A percentile compares a stretch with the other conserved stretches of the same genome.
Conservation (phyloP, 768 basidiomycete species). For the Hericium rajendrae region DNA sequence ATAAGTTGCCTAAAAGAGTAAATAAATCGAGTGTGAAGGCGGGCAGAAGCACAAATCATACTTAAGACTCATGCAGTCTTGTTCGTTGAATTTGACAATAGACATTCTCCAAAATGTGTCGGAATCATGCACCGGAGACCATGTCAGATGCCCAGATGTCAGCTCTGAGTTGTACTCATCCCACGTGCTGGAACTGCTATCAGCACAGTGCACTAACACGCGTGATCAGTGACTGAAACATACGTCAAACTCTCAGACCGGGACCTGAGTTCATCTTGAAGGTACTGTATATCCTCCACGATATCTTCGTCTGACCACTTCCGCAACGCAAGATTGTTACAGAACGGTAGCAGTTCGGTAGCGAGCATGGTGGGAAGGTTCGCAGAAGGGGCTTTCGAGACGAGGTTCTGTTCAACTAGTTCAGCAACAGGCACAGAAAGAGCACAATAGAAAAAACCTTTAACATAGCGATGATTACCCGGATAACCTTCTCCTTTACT, state of each 20-base stretch:
- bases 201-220: neutral
- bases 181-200: slow-evolving; percentile 55
- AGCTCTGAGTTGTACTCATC: slow-evolving; percentile 94
- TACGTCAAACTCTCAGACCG: slow-evolving; percentile 89
- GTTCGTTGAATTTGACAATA: slow-evolving; percentile 76
- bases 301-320: slow-evolving; percentile 97
- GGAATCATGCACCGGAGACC: slow-evolving; percentile 94
- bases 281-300: slow-evolving; percentile 81
- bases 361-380: slow-evolving; percentile 93
- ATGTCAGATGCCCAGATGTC: slow-evolving; percentile 80
- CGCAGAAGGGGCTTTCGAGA: slow-evolving; percentile 77
- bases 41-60: slow-evolving; percentile 18
- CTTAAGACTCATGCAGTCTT: slow-evolving; percentile 79
- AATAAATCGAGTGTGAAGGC: neutral
- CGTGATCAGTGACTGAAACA: slow-evolving; percentile 17
- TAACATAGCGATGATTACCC: slow-evolving; percentile 88
- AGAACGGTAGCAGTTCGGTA: slow-evolving; percentile 75
- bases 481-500: slow-evolving; percentile 94
- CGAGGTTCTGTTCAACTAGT: slow-evolving; percentile 55
- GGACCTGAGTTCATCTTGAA: slow-evolving; percentile 75
- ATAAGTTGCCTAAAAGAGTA: slow-evolving; percentile 52
- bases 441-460: slow-evolving; percentile 38
- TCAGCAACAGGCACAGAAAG: neutral
- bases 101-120: slow-evolving; percentile 99
- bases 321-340: slow-evolving; percentile 69